phyloP scores from a whole-genome alignment of 2,329 filamentous ascomycete genomes.

The Colletotrichum camelliae region DNA sequence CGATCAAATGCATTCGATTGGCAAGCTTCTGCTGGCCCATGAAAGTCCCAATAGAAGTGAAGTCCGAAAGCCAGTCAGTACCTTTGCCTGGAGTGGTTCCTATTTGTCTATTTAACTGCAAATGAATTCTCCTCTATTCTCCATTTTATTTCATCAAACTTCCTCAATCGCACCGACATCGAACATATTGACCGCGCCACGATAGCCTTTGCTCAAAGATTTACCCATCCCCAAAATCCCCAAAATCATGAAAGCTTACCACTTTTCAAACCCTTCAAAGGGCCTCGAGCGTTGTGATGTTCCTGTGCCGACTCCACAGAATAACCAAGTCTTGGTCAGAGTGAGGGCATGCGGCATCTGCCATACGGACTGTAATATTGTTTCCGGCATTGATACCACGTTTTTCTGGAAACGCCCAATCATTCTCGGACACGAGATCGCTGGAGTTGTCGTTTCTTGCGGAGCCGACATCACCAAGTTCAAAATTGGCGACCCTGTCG shows the following conservation, averaged over 20 bases:
- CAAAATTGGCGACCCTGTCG: background rate
- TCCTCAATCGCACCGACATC: background rate
- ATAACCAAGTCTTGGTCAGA: background rate
- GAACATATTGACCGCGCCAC: background rate
- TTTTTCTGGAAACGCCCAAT: background rate
- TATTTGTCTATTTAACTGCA: background rate
- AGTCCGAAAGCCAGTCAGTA: background rate
- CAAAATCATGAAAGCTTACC: background rate
- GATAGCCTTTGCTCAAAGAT: background rate
- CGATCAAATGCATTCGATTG: background rate
- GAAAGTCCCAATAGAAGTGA: background rate
- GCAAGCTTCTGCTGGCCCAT: background rate
- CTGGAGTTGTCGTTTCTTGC: background rate
- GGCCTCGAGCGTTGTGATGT: background rate
- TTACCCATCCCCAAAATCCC: background rate
- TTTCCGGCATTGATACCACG: background rate
- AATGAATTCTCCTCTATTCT: rapidly evolving
- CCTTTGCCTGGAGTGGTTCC: rapidly evolving
- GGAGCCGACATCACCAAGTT: background rate
- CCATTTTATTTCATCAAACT: background rate
- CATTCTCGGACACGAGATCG: background rate
- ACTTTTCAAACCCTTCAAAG: background rate
- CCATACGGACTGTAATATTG: background rate
- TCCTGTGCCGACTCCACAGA: background rate
- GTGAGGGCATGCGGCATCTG: background rate